Evolutionary conservation across 352 stramenopile genomes (phyloP), one percentile per base, ranked within the genome.

Genomic region (Bremia lactucae): DNA sequence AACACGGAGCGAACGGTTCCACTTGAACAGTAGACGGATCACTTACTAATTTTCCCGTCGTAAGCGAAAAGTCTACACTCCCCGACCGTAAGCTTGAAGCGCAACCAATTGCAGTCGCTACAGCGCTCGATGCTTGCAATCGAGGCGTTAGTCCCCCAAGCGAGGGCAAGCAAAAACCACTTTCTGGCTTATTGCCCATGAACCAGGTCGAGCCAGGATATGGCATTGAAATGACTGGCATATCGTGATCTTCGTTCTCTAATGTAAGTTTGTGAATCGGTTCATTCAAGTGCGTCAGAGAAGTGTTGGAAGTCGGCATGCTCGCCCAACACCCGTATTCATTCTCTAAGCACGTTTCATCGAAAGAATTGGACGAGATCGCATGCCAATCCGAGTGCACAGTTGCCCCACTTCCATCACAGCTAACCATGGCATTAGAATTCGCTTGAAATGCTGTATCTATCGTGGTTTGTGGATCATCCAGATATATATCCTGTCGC

Each of bases 1-100:
- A 33, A 20, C 63, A 74, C 10, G 60, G 50, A 52, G 50, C 16
- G 43, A 77, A 62, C 21, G n/a, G 51, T 37, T 69, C 62, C 62
- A 77, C 64, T 41, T 69, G 62, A 50, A 58, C 59, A 2, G 62
- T 53, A 31, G 59, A 67, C 13, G 14, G 24, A 34, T 55, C 42
- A 19, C 23, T 34, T 4, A 23, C 18, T 10, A 56, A 13, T 36
- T 62, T 69, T 22, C 28, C 59, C 15, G 36, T 26, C 6, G 42
- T 24, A 22, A 10, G 31, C 1, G 42, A 36, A 42, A 45, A 64
- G 13, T 42, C 33, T 10, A 19, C 20, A 37, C 21, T 16, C 8
- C 7, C 38, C 18, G 46, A 44, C 15, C 49, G 39, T n/a, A 59
- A 47, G 23, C 26, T 63, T 38, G 57, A 37, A 29, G 38, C n/a